phyloP scores from a whole-genome alignment of 805 yeast genomes.

The Starmerella ratchasimensis region DNA sequence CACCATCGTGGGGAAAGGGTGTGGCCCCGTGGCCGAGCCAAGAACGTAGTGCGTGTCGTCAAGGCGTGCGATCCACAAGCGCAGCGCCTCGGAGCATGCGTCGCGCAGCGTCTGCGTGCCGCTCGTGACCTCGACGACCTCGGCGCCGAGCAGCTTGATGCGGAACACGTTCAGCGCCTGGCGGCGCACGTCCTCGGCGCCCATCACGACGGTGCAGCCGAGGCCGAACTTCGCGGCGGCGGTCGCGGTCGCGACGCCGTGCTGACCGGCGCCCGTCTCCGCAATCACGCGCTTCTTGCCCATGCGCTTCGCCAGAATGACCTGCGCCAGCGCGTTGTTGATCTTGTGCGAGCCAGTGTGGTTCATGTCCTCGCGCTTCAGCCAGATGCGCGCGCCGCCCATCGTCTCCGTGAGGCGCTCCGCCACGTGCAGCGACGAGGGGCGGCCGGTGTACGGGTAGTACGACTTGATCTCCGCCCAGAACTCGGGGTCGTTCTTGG shows the following conservation, averaged over 20 bases:
- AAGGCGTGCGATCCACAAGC: constrained; percentile 86
- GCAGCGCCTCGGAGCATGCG: constrained; percentile 93
- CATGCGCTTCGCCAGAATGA: constrained; percentile 32
- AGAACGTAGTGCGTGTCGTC: constrained; percentile 84
- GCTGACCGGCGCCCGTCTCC: constrained; percentile 41
- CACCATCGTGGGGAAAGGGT: constrained; percentile 95
- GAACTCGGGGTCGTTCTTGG: constrained; percentile 77
- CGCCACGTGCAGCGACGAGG: constrained; percentile 82
- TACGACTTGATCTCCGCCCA: constrained; percentile 83
- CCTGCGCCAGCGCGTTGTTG: constrained; percentile 37
- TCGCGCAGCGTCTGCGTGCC: constrained; percentile 96
- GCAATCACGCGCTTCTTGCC: constrained; percentile 36
- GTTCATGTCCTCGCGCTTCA: constrained; percentile 80
- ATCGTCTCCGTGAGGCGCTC: constrained; percentile 77
- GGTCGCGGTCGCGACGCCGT: constrained; percentile 41
- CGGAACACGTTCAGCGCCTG: constrained; percentile 97
- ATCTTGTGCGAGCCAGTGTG: constrained; percentile 38
- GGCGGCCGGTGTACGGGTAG: constrained; percentile 92
- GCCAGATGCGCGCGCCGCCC: constrained; percentile 95
- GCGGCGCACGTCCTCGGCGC: constrained; percentile 97
- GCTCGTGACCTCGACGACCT: constrained; percentile 80
- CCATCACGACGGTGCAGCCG: constrained; percentile 92
- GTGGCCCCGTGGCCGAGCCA: constrained; percentile 98
- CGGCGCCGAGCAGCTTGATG: constrained; percentile 92
- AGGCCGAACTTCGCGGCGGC: constrained; percentile 55